These are phyloP conservation scores for Microdochium bolleyi DNA, from an alignment of 2,329 filamentous ascomycete species.

Conservation along the genomic window DNA sequence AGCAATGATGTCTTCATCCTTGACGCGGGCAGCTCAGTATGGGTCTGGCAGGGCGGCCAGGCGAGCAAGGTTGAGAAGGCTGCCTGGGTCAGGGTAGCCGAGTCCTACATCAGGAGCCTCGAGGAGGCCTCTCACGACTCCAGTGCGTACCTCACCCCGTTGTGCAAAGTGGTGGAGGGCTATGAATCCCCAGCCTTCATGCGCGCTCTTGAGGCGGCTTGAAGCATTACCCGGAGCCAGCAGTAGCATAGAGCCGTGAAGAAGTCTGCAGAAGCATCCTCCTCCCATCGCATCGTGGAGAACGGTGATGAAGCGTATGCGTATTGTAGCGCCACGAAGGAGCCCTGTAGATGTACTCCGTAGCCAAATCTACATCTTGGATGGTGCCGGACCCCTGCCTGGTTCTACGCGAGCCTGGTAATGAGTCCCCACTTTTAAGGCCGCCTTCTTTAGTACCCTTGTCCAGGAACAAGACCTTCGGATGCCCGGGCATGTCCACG, in stretches of 20 bases:
- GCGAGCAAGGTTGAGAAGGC: slow-evolving; percentile 52
- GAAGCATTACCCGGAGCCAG: not conserved
- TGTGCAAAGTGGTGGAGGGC: slow-evolving; percentile 51
- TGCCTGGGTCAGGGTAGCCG: slow-evolving; percentile 52
- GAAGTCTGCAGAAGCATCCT: too few relatives aligned
- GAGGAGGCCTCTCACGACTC: slow-evolving; percentile 20
- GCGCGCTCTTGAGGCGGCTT: slow-evolving; percentile 28
- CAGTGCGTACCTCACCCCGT: slow-evolving; percentile 34
- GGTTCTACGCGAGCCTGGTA: too few relatives aligned
- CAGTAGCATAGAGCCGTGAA: not conserved
- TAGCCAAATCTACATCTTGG: too few relatives aligned
- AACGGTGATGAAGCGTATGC: too few relatives aligned
- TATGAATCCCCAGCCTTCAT: slow-evolving; percentile 46
- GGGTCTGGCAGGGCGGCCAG: slow-evolving; percentile 57
- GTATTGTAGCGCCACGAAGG: too few relatives aligned
- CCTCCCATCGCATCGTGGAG: too few relatives aligned
- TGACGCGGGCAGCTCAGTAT: slow-evolving; percentile 47
- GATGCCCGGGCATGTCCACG: not conserved
- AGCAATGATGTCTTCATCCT: slow-evolving; percentile 55
- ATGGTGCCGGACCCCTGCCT: too few relatives aligned
- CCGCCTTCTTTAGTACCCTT: not conserved
- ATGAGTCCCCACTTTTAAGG: too few relatives aligned
- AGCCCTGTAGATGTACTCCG: too few relatives aligned
- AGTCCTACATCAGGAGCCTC: slow-evolving; percentile 42
- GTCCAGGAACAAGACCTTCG: not conserved